Evolutionary conservation across 139 green algal genomes (phyloP).

Genomic region (Edaphochlamys debaryana): DNA sequence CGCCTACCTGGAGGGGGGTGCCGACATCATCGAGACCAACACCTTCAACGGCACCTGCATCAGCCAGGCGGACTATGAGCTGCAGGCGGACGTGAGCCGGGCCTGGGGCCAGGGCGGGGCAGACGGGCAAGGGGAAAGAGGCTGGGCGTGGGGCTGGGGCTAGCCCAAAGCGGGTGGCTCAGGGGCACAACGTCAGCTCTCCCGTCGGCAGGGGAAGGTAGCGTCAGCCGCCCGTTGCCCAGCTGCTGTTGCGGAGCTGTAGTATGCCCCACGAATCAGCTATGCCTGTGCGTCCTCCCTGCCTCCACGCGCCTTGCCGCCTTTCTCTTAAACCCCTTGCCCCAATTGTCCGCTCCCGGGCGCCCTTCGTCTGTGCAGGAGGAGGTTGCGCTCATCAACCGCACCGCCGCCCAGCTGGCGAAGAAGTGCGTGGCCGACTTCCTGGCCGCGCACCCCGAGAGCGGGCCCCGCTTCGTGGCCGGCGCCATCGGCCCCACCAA

Average conservation of each 20-base stretch:
- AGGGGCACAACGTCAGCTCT: no score
- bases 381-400: constrained; percentile 95
- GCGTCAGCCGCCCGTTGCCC: no score
- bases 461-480: constrained; percentile 89
- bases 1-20: constrained; percentile 88
- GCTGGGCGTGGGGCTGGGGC: no score
- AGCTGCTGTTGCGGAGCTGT: no score
- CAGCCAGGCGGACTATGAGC: constrained; percentile 93
- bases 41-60: constrained; percentile 97
- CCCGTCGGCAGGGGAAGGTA: no score
- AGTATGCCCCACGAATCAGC: no score
- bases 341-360: no score
- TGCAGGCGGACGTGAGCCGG: constrained; percentile 70
- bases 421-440: constrained; percentile 78
- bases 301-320: no score
- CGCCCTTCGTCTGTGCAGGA: neutral
- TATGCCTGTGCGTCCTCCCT: no score
- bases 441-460: constrained; percentile 81
- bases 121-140: no score
- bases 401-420: constrained; percentile 85
- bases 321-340: neutral
- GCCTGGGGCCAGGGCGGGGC: no score
- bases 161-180: no score
- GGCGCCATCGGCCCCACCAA: constrained; percentile 97
- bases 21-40: constrained; percentile 99